Percentiles rank a stretch among this genome's conserved stretches.
These are phyloP conservation scores for Chlamydomonas incerta DNA, from an alignment of 139 green algal species.

Conservation along the genomic window DNA sequence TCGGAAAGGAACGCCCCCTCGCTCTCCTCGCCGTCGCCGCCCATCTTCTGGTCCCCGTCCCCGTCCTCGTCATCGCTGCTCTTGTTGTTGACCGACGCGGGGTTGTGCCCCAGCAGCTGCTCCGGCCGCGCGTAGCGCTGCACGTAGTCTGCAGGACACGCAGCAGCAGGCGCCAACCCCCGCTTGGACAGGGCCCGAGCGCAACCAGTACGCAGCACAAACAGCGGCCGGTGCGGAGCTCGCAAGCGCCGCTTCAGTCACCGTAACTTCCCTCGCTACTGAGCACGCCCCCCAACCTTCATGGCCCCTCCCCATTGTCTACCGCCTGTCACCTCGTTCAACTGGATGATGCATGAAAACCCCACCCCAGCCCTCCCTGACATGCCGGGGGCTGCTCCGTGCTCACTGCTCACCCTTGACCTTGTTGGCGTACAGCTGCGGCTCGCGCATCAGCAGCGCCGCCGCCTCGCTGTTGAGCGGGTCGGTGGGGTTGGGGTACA, in stretches of 20 bases:
- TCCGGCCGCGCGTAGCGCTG: slow-evolving; percentile 74
- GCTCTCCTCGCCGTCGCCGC: slow-evolving; percentile 30
- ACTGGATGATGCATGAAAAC: too few relatives aligned
- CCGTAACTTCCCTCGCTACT: too few relatives aligned
- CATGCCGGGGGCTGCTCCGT: too few relatives aligned
- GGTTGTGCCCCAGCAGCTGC: slow-evolving; percentile 47
- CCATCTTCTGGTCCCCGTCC: slow-evolving; percentile 27
- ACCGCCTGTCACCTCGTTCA: too few relatives aligned
- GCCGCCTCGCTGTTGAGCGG: slow-evolving; percentile 98
- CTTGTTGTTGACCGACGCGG: slow-evolving; percentile 43
- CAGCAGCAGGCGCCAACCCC: neutral
- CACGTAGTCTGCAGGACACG: slow-evolving; percentile 84
- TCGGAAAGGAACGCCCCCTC: slow-evolving; percentile 77
- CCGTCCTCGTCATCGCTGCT: slow-evolving; percentile 63
- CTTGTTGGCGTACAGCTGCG: slow-evolving; percentile 90
- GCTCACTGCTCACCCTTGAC: slow-evolving; percentile 86
- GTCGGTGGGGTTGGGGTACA: slow-evolving; percentile 99
- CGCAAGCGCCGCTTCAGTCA: too few relatives aligned
- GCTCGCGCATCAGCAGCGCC: slow-evolving; percentile 96
- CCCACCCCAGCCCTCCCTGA: too few relatives aligned
- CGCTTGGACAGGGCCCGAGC: too few relatives aligned
- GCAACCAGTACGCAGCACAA: too few relatives aligned
- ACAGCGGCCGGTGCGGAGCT: too few relatives aligned
- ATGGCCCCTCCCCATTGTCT: too few relatives aligned
- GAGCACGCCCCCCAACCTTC: too few relatives aligned